Evolutionary conservation across 1,284 basidiomycete genomes (phyloP), one percentile per base, ranked within the genome.

Genomic region (Ganoderma lingzhi): DNA sequence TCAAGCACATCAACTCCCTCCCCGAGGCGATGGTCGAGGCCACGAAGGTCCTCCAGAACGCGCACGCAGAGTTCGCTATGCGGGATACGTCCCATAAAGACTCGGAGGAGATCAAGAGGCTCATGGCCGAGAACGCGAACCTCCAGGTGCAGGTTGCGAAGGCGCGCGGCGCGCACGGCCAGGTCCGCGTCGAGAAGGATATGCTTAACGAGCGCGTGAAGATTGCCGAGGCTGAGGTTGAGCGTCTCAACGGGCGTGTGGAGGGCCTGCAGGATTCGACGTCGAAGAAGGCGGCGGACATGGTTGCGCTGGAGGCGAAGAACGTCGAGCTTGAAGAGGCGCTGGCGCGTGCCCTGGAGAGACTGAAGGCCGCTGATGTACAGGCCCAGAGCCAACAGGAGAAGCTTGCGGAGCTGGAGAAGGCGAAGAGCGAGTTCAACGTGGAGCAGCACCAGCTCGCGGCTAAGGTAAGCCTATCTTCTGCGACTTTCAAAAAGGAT

Each of bases 131-230:
- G 14, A 93, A 92, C 75, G 81, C 86, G 6, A 92, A 94, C 9
- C 82, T 88, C 62, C 91, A 93, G 75, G 82, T 90, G 32, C 90
- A 93, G 74, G 76, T 94, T 10, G 86, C 87, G 5, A 93, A 92
- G 80, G 91, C 93, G 56, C 90, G 93, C 62, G 87, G 88, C 23
- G 88, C 88, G 19, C 90, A 93, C 75, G 92, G 92, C 4, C 90
- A 92, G 76, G 86, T 91, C 12, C 88, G 91, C n/a, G 92, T 92
- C 28, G 93, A 95, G 83, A 94, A 94, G 80, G 93, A 94, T 66
- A 82, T 87, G 60, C 78, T 93, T 44, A 80, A 76, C 48, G 91
- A 93, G 71, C 90, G 90, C 71, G 79, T 93, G 35, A 80, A 78
- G 44, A 80, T 82, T n/a, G 82, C 83, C 0, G 93, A 94, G 76